These are phyloP conservation scores for Melampsora abietis-canadensis DNA, from an alignment of 1,284 basidiomycete species.

Conservation along the genomic window DNA sequence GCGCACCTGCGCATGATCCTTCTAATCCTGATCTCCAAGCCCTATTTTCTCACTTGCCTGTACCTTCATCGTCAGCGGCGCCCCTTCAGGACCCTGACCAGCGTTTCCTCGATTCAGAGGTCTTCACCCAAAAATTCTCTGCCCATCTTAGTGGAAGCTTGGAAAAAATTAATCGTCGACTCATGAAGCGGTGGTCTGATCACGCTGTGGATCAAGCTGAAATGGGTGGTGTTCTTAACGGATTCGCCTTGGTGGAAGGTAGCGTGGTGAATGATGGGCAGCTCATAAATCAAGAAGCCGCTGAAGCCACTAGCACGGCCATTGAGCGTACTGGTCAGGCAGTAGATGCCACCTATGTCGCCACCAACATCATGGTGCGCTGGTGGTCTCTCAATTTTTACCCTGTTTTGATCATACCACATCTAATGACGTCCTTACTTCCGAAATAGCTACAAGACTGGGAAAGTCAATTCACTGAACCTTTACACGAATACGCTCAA, in stretches of 20 bases:
- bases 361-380: conserved; percentile 74
- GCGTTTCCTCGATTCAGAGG: conserved; percentile 91
- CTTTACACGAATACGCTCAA: conserved; percentile 90
- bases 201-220: conserved; percentile 86
- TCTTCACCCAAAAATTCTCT: conserved; percentile 93
- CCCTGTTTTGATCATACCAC: conserved; percentile 12
- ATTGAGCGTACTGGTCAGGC: conserved; percentile 93
- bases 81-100: conserved; percentile 84
- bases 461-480: conserved; percentile 90
- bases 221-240: conserved; percentile 90
- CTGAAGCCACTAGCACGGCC: conserved; percentile 66
- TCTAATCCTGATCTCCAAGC: conserved; percentile 71
- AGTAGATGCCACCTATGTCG: conserved; percentile 87
- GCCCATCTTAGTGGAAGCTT: conserved; percentile 83
- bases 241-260: conserved; percentile 81
- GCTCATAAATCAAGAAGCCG: conserved; percentile 49
- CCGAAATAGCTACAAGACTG: conserved; percentile 72
- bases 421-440: conserved; percentile 33
- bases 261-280: conserved; percentile 46
- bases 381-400: neutral
- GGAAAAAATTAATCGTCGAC: conserved; percentile 90
- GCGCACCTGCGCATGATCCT: conserved; percentile 90
- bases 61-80: conserved; percentile 68
- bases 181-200: conserved; percentile 91
- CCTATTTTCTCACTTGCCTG: conserved; percentile 79